These are phyloP conservation scores for Fusarium annulatum DNA, from an alignment of 2,329 filamentous ascomycete genomes.

Conservation along the genomic window DNA sequence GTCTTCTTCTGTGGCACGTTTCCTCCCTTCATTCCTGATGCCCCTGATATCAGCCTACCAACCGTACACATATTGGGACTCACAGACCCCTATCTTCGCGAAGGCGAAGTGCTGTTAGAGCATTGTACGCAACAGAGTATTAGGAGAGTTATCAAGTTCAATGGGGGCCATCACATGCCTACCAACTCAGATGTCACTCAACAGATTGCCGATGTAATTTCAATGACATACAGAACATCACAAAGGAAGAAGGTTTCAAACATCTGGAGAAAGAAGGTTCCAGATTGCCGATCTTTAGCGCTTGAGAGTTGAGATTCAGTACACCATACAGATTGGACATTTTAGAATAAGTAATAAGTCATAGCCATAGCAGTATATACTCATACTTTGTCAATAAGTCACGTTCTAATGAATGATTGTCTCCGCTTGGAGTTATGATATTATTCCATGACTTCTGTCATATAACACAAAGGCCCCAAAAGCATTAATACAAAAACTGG, in stretches of 20 bases:
- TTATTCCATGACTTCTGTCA: background rate
- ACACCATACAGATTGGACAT: fast-evolving
- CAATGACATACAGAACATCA: background rate
- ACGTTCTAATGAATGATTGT: background rate
- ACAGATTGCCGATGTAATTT: background rate
- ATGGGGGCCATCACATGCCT: background rate
- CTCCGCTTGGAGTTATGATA: background rate
- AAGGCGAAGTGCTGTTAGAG: background rate
- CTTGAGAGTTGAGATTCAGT: background rate
- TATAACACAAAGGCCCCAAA: fast-evolving
- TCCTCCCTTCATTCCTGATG: background rate
- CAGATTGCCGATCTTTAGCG: background rate
- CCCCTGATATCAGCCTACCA: background rate
- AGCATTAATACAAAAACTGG: fast-evolving
- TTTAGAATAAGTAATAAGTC: background rate
- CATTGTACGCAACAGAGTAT: slow-evolving; percentile 1
- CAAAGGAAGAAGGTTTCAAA: background rate
- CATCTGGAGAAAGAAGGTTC: background rate
- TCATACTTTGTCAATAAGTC: background rate
- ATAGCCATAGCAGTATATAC: fast-evolving
- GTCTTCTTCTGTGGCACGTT: slow-evolving; percentile 6
- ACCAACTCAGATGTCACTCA: background rate
- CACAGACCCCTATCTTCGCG: background rate
- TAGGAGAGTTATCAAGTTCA: slow-evolving; percentile 1
- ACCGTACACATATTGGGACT: background rate